Evolutionary conservation across 1,284 basidiomycete genomes (phyloP), one percentile per base, ranked within the genome.

Genomic region (Afroboletus lepidellus): DNA sequence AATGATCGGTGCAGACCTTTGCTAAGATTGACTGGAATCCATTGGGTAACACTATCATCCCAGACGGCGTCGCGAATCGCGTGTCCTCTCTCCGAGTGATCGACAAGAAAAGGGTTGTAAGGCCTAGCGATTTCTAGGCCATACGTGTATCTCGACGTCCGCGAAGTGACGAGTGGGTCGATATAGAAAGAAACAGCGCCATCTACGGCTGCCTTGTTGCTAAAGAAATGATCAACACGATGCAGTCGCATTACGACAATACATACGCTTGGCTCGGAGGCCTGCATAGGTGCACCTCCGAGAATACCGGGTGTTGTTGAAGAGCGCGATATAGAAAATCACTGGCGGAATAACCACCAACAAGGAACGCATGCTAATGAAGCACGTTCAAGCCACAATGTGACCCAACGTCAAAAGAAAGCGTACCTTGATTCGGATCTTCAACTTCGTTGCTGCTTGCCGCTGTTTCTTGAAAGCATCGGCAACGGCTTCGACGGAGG

Each of bases 401-500:
- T n/a, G n/a, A 16, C 15, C 77, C 64, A 4, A 61, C n/a, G n/a
- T n/a, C n/a, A n/a, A n/a, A n/a, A n/a, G n/a, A n/a, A n/a, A n/a
- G n/a, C n/a, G n/a, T n/a, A n/a, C n/a, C n/a, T n/a, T n/a, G n/a
- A n/a, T n/a, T n/a, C n/a, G 57, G 15, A 69, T 66, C 9, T 57
- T 48, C 7, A 60, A 25, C 29, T 5, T 34, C 16, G 2, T 36
- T 12, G 8, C 72, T 54, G 41, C 53, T 21, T 48, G 44, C 6
- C 50, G 55, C 51, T 77, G 76, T 16, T 67, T 58, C 27, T 67
- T 49, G 9, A 80, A 65, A 4, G 74, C 72, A 5, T 70, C 56
- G 1, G 72, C 58, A 8, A 79, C 76, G 15, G 69, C 73, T n/a
- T 65, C 49, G 5, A 80, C 59, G 0, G 77, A 77, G 0, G 79